phyloP scores from a whole-genome alignment of 1,284 basidiomycete species.

The Cerioporus squamosus region DNA sequence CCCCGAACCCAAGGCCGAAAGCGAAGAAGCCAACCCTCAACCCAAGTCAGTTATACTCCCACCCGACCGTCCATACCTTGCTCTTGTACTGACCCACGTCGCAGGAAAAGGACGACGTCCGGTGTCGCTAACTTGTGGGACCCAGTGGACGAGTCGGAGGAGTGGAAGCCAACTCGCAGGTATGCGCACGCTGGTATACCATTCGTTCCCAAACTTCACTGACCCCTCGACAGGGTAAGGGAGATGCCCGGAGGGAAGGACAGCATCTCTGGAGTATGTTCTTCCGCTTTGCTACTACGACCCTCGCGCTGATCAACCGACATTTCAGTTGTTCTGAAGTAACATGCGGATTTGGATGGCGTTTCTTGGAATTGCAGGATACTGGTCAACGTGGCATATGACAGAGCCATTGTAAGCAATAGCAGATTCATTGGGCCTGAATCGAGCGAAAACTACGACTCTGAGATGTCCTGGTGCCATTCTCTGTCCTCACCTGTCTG shows the following conservation, averaged over 20 bases:
- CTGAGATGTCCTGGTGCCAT: too few relatives aligned
- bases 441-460: too few relatives aligned
- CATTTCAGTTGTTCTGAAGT: too few relatives aligned
- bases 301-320: not conserved
- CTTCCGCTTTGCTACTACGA: not conserved
- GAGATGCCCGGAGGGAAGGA: conserved; percentile 61
- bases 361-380: too few relatives aligned
- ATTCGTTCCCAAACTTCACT: not conserved
- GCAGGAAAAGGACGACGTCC: conserved; percentile 16
- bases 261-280: conserved; percentile 56
- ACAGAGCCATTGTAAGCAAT: too few relatives aligned
- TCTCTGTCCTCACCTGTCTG: too few relatives aligned
- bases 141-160: conserved; percentile 39
- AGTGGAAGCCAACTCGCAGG: conserved; percentile 72
- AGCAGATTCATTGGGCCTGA: too few relatives aligned
- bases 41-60: not conserved
- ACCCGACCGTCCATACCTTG: not conserved
- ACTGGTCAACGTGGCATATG: too few relatives aligned
- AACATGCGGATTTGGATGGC: too few relatives aligned
- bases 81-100: not conserved
- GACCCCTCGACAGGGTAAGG: conserved; percentile 25
- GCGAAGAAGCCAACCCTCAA: not conserved
- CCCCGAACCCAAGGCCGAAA: not conserved
- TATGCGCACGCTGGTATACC: conserved; percentile 28
- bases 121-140: conserved; percentile 46